phyloP scores from a whole-genome alignment of 495 filamentous ascomycete species.

The Trichoderma asperelloides region DNA sequence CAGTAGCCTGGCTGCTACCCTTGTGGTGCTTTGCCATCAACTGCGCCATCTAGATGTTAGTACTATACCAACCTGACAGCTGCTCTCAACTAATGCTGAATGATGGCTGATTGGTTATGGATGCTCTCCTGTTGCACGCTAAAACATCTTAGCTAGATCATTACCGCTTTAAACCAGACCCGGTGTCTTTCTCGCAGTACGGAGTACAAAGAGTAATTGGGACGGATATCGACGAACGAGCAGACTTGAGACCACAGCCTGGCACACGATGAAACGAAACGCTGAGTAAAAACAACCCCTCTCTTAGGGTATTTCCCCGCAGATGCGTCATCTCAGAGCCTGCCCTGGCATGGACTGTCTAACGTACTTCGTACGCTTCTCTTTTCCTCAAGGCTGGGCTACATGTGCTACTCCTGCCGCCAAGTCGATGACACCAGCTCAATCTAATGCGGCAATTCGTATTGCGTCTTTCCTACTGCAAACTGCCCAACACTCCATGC shows the following conservation, averaged over 20 bases:
- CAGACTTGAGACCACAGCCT: background rate
- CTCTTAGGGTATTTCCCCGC: background rate
- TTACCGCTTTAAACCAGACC: no score
- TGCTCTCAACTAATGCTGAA: no score
- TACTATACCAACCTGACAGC: no score
- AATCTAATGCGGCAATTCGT: background rate
- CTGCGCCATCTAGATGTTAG: no score
- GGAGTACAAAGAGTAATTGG: no score
- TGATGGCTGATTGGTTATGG: no score
- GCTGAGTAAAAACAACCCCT: background rate
- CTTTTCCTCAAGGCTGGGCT: background rate
- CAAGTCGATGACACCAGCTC: background rate
- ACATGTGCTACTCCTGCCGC: background rate
- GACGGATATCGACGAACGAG: no score
- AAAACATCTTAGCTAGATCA: no score
- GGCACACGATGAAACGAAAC: background rate
- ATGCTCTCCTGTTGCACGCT: no score
- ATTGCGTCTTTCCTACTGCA: background rate
- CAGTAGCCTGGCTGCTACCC: background rate
- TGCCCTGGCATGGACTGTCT: background rate
- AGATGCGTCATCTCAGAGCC: background rate
- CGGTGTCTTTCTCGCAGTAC: no score
- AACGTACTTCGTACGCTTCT: background rate
- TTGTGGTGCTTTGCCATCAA: background rate
- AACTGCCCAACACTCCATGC: background rate